These are phyloP conservation scores for Eimeria maxima DNA, from an alignment of 169 alveolate genomes.

Conservation along the genomic window DNA sequence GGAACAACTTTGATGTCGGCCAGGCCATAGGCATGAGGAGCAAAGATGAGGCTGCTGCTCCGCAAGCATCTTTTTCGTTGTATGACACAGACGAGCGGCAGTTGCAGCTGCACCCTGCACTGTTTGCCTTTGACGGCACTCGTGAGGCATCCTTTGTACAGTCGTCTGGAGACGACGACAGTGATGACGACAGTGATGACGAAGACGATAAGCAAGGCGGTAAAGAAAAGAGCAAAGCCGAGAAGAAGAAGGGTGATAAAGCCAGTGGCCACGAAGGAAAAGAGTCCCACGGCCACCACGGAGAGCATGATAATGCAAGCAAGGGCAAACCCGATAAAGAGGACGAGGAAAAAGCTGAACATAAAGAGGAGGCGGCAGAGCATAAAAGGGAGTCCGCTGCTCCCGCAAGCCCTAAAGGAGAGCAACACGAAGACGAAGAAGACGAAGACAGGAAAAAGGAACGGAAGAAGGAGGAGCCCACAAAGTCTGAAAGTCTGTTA, in stretches of 20 bases:
- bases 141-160: background rate
- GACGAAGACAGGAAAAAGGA: background rate
- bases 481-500: constrained; percentile 28
- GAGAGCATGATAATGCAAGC: background rate
- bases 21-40: background rate
- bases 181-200: constrained; percentile 30
- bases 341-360: background rate
- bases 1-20: background rate
- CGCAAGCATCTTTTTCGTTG: background rate
- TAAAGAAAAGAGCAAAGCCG: background rate
- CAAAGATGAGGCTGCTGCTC: background rate
- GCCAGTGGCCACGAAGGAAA: background rate
- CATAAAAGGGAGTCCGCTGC: background rate
- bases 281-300: background rate
- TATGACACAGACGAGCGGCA: background rate
- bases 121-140: background rate
- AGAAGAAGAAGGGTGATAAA: background rate
- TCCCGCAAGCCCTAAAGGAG: background rate
- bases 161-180: constrained; percentile 42
- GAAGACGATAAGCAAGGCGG: constrained; percentile 15
- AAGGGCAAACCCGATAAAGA: background rate
- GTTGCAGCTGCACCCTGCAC: constrained; percentile 4
- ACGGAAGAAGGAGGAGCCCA: background rate
- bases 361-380: background rate
- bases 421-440: background rate